Percentiles rank a stretch among this genome's conserved stretches.
Conservation (phyloP, 2,329 filamentous ascomycete genomes). For the Neocatenulostroma microsporum region DNA sequence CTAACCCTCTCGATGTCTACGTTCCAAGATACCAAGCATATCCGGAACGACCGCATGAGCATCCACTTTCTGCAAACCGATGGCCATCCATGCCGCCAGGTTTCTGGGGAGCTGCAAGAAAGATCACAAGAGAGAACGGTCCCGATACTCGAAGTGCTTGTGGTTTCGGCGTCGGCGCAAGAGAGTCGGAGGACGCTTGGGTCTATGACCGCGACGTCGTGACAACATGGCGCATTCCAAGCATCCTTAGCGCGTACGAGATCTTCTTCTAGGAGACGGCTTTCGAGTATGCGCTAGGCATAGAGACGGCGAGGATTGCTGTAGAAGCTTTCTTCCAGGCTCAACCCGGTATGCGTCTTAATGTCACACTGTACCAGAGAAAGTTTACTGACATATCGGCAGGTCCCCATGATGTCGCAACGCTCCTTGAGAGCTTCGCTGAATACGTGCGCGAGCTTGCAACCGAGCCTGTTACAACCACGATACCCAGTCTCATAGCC, state of each 20-base stretch:
- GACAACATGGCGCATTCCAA: conserved; percentile 18
- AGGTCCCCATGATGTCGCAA: not conserved
- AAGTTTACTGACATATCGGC: not conserved
- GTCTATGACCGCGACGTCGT: conserved; percentile 21
- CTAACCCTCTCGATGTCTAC: not conserved
- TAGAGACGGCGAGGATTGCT: conserved; percentile 17
- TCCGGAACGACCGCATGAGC: not conserved
- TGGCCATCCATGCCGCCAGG: not conserved
- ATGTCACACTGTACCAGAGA: not conserved
- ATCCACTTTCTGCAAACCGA: too few species aligned
- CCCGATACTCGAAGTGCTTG: not conserved
- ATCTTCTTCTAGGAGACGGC: conserved; percentile 22
- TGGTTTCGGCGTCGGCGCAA: conserved; percentile 4
- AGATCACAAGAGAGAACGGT: conserved; percentile 1
- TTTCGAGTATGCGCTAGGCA: conserved; percentile 18
- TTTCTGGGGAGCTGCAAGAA: not conserved
- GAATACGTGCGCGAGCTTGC: conserved; percentile 11
- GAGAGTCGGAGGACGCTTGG: conserved; percentile 11
- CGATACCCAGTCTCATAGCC: conserved; percentile 14
- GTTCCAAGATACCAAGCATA: not conserved
- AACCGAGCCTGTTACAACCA: conserved; percentile 17
- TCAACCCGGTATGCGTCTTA: not conserved
- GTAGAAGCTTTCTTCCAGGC: conserved; percentile 19
- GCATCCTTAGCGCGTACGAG: conserved; percentile 14
- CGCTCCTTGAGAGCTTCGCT: conserved; percentile 7